Percentiles rank a stretch among this genome's conserved stretches.
These are phyloP conservation scores for Chaetomium cochliodes DNA, from an alignment of 495 filamentous ascomycete species.

Conservation along the genomic window DNA sequence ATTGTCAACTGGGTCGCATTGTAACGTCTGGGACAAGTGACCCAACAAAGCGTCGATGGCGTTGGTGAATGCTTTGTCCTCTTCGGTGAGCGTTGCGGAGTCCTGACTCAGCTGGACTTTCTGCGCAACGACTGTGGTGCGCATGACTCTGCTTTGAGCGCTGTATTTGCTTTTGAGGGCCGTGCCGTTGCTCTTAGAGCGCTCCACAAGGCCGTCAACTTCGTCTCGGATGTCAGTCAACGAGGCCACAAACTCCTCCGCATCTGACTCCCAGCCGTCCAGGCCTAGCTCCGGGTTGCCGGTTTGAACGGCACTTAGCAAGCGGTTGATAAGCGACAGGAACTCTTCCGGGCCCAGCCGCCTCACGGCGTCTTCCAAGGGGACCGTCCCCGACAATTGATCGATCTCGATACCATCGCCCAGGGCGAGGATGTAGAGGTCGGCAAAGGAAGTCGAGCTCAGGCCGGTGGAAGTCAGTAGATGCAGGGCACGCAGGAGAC, in stretches of 20 bases:
- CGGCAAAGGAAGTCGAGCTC: constrained; percentile 32
- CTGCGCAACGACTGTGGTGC: constrained; percentile 83
- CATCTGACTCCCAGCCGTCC: constrained; percentile 34
- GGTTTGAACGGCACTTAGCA: constrained; percentile 36
- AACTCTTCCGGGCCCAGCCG: constrained; percentile 45
- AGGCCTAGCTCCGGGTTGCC: constrained; percentile 44
- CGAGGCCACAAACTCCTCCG: constrained; percentile 33
- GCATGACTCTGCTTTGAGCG: constrained; percentile 65
- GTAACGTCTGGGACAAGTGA: constrained; percentile 56
- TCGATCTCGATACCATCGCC: constrained; percentile 36
- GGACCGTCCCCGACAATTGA: constrained; percentile 27
- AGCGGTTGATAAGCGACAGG: constrained; percentile 35
- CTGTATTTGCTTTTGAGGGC: constrained; percentile 74
- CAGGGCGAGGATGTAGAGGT: constrained; percentile 42
- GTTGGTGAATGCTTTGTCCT: constrained; percentile 73
- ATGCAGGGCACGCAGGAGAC: constrained; percentile 34
- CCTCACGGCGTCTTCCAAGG: constrained; percentile 41
- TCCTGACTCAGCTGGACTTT: constrained; percentile 83
- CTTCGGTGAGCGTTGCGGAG: constrained; percentile 67
- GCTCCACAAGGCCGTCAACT: constrained; percentile 41
- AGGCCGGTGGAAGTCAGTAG: constrained; percentile 25
- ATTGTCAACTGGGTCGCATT: constrained; percentile 56
- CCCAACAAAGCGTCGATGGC: constrained; percentile 65
- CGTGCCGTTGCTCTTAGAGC: constrained; percentile 43
- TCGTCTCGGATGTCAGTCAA: constrained; percentile 44